Evolutionary conservation across 495 filamentous ascomycete genomes (phyloP), one percentile per base, ranked within the genome.

Genomic region (Chlorociboria aeruginascens): DNA sequence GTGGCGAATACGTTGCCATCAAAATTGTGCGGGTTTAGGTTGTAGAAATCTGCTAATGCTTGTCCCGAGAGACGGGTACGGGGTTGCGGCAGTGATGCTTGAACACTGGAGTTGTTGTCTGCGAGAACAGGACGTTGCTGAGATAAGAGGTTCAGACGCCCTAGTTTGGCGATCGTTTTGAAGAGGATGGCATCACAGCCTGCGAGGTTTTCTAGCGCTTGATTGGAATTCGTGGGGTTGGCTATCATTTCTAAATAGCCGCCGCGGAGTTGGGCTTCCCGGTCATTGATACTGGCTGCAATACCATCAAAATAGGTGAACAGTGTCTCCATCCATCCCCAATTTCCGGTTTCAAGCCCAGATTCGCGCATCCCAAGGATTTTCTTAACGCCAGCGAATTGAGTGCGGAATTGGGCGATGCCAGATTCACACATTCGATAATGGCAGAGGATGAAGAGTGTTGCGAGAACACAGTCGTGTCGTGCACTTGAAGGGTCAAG

Each of bases 231-330:
- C 2, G 79, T 73, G 11, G 55, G 52, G 38, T 47, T 53, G 14
- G 49, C 55, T 17, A 78, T 70, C 65, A 83, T 78, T 45, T 85
- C 80, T 25, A 86, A 60, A 45, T 77, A 79, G 20, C 71, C 73
- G 11, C 79, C 81, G 47, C 80, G 81, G 28, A 97, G 74, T 59
- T 94, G 86, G n/a, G 84, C 77, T 61, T 95, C 90, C 47, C 89
- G 79, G 60, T 95, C 85, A 56, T 96, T 95, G 49, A 94, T 83
- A 40, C 85, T 87, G 28, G 86, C 85, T 0, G 86, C 88, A 68
- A 95, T 84, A n/a, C 87, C 89, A 61, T 95, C 90, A 54, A 93
- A 87, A 77, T 89, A 95, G 12, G 88, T 92, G 59, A 96, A 96
- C 59, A 95, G 79, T n/a, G 86, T 81, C 50, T 94, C 87, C 69